Evolutionary conservation across 2,329 filamentous ascomycete species (phyloP).

Genomic region (Colletotrichum cordylinicola): DNA sequence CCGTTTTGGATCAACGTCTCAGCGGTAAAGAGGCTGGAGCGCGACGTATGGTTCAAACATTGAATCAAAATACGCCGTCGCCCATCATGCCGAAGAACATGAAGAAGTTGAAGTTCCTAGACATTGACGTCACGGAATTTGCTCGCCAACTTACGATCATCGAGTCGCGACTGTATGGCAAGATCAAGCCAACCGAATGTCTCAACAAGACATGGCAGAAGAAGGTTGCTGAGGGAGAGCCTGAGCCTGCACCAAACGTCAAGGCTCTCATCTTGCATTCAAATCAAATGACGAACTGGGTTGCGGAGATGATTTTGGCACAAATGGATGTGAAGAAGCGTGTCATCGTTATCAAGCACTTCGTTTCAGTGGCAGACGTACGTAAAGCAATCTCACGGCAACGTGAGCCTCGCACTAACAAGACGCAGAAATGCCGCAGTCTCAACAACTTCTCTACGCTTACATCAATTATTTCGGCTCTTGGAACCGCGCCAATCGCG

Average conservation of each 20-base stretch:
- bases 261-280: slow-evolving; percentile 97
- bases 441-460: slow-evolving; percentile 98
- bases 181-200: slow-evolving; percentile 95
- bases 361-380: slow-evolving; percentile 94
- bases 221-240: slow-evolving; percentile 81
- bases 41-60: slow-evolving; percentile 85
- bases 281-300: slow-evolving; percentile 99
- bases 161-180: slow-evolving; percentile 91
- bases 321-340: slow-evolving; percentile 95
- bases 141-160: slow-evolving; percentile 98
- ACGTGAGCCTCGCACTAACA: slow-evolving; percentile 27
- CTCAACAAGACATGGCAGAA: slow-evolving; percentile 99
- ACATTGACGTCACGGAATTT: slow-evolving; percentile 95
- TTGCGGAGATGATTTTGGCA: slow-evolving; percentile 97
- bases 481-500: slow-evolving; percentile 93
- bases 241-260: slow-evolving; percentile 90
- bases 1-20: slow-evolving; percentile 86
- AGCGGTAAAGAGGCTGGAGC: slow-evolving; percentile 86
- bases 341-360: slow-evolving; percentile 98
- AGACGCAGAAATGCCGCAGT: slow-evolving; percentile 80
- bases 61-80: slow-evolving; percentile 80
- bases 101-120: slow-evolving; percentile 98
- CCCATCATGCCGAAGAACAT: slow-evolving; percentile 98
- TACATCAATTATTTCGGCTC: slow-evolving; percentile 95
- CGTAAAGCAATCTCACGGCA: slow-evolving; percentile 39